Percentiles rank a stretch among this genome's conserved stretches.
Evolutionary conservation across 1,139 yeast species (phyloP).

Genomic region (Hyphopichia buzzinii): DNA sequence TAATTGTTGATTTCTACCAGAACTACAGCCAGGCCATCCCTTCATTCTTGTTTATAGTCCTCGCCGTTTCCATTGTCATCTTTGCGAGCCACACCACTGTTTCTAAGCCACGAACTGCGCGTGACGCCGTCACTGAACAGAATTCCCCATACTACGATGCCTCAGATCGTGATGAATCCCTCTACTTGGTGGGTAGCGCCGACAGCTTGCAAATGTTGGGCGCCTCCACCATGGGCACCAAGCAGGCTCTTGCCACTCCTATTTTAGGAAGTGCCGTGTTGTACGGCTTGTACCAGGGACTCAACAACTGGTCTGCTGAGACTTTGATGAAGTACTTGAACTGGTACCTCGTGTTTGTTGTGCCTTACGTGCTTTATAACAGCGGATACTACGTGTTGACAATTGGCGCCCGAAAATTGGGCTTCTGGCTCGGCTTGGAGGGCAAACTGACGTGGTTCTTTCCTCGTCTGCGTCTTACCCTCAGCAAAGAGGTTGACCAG

Average conservation of each 20-base stretch:
- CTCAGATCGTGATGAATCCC: conserved; percentile 38
- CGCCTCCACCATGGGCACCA: conserved; percentile 10
- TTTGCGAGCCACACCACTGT: conserved; percentile 43
- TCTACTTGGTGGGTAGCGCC: conserved; percentile 15
- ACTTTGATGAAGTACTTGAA: conserved; percentile 27
- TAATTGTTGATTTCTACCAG: conserved; percentile 2
- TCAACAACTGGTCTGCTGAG: conserved; percentile 26
- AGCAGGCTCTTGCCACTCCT: conserved; percentile 39
- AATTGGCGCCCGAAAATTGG: conserved; percentile 17
- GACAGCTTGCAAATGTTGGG: conserved; percentile 15
- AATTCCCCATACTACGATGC: conserved; percentile 43
- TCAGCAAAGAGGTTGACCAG: conserved; percentile 16
- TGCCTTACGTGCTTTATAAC: conserved; percentile 21
- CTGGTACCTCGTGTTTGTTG: conserved; percentile 27
- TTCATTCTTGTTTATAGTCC: conserved; percentile 7
- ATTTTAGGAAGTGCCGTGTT: conserved; percentile 35
- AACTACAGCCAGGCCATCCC: conserved; percentile 7
- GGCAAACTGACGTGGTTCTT: conserved; percentile 10
- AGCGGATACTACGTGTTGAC: conserved; percentile 20
- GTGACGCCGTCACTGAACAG: conserved; percentile 31
- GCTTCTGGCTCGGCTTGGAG: conserved; percentile 12
- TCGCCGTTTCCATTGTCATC: conserved; percentile 30
- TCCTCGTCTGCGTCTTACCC: conserved; percentile 18
- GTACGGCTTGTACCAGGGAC: conserved; percentile 31
- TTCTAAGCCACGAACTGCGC: conserved; percentile 43